These are phyloP conservation scores for Acanthamoeba divionensis DNA, from an alignment of 208 protist genomes.

Conservation along the genomic window DNA sequence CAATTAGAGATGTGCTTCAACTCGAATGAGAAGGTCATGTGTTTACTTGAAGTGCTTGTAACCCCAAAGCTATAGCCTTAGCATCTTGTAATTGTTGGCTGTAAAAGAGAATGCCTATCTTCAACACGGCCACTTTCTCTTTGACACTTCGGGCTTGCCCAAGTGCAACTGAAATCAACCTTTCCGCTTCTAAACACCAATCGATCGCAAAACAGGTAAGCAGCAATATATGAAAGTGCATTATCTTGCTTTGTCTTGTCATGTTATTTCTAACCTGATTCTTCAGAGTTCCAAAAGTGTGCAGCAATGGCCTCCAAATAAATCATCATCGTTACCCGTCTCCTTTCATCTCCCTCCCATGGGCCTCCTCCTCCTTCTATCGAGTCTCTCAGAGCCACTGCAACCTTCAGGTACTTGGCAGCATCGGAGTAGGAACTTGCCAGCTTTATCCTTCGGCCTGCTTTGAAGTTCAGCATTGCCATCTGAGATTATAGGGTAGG, in stretches of 20 bases:
- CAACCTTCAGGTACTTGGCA: neutral
- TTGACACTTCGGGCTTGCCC: neutral
- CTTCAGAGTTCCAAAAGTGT: neutral
- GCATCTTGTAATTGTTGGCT: slow-evolving; percentile 19
- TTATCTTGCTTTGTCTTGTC: no score
- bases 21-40: no score
- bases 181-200: no score
- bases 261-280: no score
- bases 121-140: neutral
- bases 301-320: neutral
- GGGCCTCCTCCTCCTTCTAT: no score
- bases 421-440: slow-evolving; percentile 7
- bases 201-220: no score
- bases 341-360: neutral
- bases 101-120: slow-evolving; percentile 33
- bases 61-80: neutral
- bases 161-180: no score
- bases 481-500: no score
- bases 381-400: neutral
- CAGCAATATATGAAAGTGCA: no score
- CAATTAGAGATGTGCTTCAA: no score
- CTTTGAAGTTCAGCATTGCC: slow-evolving; percentile 28
- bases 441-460: neutral
- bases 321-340: slow-evolving; percentile 18
- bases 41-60: neutral